Base-by-base conservation (phyloP, 2,329 filamentous ascomycete genomes). In the Gaeumannomyces sp. region DNA sequence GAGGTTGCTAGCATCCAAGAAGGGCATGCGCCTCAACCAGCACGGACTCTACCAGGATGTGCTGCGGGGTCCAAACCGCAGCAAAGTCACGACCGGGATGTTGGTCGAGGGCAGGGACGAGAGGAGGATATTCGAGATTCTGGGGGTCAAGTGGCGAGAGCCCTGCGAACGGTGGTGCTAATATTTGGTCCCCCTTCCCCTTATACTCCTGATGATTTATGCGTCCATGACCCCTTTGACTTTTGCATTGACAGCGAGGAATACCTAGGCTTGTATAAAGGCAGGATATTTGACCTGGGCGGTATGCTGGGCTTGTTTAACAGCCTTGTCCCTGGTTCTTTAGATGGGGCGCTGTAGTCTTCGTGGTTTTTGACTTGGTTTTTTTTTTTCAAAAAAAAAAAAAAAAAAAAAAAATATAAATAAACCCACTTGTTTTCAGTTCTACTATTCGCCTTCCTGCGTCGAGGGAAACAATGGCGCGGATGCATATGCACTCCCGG, bases 21-120 rank as follows among this genome's bases (percentile, higher is more conserved):
- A 91, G 76, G 85, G 87, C 0, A 93, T 96, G 91, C 79, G 90
- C 62, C 74, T 98, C 64, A 97, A 97, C 70, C 93, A 97, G 76
- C 81, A 84, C 35, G 94, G 93, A 0, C 74, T 98, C 64, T 97
- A 89, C 71, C 84, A 81, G 70, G 84, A 92, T 73, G 87, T 91
- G 1, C 79, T 91, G 73, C 80, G 87, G 57, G 86, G 85, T 0
- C 77, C 76, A 35, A 78, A 80, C 1, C 74, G 88, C 59, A 77
- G 79, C 65, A 91, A 87, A 77, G 65, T 90, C 45, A 89, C 82
- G 1, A 83, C 89, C 66, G 92, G 91, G 0, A 82, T 81, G 64
- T 73, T 96, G 70, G 75, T 96, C 0, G 93, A 96, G 76, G 89
- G 89, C 0, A 80, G 80, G 66, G 84, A 90, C 70, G 93, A 97